Percentiles rank a stretch among this genome's conserved stretches.
phyloP scores from a whole-genome alignment of 2,329 filamentous ascomycete genomes.

The Cadophora malorum region DNA sequence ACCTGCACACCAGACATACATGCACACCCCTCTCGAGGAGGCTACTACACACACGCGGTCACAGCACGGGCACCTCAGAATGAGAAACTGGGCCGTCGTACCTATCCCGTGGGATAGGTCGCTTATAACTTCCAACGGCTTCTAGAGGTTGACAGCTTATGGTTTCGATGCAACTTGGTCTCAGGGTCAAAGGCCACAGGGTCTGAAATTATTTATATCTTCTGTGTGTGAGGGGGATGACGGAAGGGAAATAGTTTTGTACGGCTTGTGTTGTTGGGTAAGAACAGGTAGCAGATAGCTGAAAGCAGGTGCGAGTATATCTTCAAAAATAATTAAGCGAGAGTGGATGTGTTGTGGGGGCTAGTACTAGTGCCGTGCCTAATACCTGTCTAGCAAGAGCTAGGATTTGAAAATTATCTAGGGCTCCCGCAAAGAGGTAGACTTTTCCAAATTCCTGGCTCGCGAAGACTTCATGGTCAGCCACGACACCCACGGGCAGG shows the following conservation, averaged over 20 bases:
- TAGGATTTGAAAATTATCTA: not conserved
- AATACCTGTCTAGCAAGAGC: conserved; percentile 7
- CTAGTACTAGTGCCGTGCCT: not conserved
- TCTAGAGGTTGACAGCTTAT: conserved; percentile 16
- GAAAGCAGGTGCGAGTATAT: not conserved
- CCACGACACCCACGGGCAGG: not conserved
- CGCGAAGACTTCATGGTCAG: not conserved
- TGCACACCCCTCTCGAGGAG: not conserved
- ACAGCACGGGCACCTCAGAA: conserved; percentile 8
- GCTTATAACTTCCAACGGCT: conserved; percentile 17
- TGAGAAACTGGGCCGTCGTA: conserved; percentile 16
- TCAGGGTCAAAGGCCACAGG: conserved; percentile 15
- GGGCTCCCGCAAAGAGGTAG: conserved; percentile 3
- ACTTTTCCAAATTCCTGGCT: not conserved
- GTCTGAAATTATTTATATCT: not conserved
- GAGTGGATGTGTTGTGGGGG: not conserved
- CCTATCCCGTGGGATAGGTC: conserved; percentile 11
- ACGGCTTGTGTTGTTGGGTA: not conserved
- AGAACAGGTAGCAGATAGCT: not conserved
- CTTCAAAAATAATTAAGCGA: conserved; percentile 11
- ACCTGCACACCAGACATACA: not conserved
- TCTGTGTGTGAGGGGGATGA: not conserved
- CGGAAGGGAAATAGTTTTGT: not conserved
- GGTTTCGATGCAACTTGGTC: conserved; percentile 13
- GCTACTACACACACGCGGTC: conserved; percentile 3